phyloP scores from a whole-genome alignment of 192 early-diverging fungal species.

The Spizellomyces sp. region DNA sequence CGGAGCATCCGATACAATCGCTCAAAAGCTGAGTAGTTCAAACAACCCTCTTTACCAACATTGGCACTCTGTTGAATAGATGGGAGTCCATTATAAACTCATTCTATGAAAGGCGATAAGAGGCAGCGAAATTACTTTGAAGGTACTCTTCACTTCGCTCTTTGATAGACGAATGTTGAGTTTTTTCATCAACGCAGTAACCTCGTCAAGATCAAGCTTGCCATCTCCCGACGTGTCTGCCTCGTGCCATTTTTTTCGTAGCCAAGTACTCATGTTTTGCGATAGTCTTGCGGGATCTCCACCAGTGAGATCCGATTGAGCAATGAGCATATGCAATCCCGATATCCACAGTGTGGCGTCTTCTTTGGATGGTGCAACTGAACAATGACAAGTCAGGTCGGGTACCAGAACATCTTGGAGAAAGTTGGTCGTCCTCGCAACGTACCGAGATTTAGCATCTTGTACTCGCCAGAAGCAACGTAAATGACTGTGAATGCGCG shows the following conservation, averaged over 20 bases:
- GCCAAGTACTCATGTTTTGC: conserved; percentile 37
- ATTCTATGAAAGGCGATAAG: neutral
- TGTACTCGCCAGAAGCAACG: conserved; percentile 46
- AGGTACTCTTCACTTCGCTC: conserved; percentile 59
- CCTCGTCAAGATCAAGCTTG: conserved; percentile 47
- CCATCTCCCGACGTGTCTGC: conserved; percentile 35
- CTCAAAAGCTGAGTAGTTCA: conserved; percentile 64
- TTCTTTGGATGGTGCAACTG: conserved; percentile 48
- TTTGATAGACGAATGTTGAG: conserved; percentile 71
- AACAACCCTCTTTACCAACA: conserved; percentile 45
- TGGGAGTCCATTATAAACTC: conserved; percentile 27
- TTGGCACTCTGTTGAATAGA: conserved; percentile 47
- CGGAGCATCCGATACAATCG: conserved; percentile 61
- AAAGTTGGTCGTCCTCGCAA: too few species aligned
- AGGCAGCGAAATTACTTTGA: conserved; percentile 41
- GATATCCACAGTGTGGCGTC: conserved; percentile 47
- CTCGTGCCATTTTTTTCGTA: conserved; percentile 47
- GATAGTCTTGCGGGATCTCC: conserved; percentile 24
- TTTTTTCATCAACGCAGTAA: conserved; percentile 47
- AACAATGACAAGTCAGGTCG: too few species aligned
- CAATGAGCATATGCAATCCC: conserved; percentile 52
- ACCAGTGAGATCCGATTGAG: conserved; percentile 34
- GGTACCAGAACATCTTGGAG: too few species aligned
- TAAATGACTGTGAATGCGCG: conserved; percentile 56
- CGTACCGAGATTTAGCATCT: conserved; percentile 55